Evolutionary conservation across 306 rosid species (phyloP), one percentile per base, ranked within the genome.

Genomic region (Albizia julibrissin): DNA sequence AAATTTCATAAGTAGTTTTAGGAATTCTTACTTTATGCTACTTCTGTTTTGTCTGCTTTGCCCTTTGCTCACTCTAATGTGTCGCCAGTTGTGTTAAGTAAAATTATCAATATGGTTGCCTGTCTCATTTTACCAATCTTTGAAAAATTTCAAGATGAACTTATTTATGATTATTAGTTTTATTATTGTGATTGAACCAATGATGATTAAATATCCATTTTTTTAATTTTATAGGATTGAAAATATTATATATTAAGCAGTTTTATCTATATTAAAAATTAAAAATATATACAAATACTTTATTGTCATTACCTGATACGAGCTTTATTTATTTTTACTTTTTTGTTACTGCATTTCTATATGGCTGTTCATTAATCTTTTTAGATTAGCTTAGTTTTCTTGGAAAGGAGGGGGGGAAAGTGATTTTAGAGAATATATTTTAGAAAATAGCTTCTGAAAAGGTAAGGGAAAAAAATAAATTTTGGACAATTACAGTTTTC

Each of bases 1-100:
- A 40, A 69, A 12, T 42, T 44, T 47, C 82, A 65, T 47, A 24
- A 8, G 56, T 31, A 69, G 80, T 79, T 79, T 67, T 77, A 72
- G 59, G 69, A 80, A 64, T 82, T 84, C 78, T 62, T 79, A 43
- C 47, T 79, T 81, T 73, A 42, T 46, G 39, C 40, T 34, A 11
- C 21, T 52, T 47, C 42, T 47, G 58, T 54, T 74, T 56, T 10
- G 54, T 59, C 14, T 10, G 65, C 5, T 10, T 58, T 58, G 65
- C 43, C 74, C 59, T 40, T 72, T 40, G 15, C 74, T 74, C 34
- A 22, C 64, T 76, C 75, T 66, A 16, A 44, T 10, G 49, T 44
- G 10, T 68, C 47, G 75, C 50, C 67, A 71, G 72, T 47, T 33
- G 22, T 61, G 62, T 26, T 9, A 39, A 58, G 56, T 9, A 68